Conservation (phyloP, 208 protist species). For the Ichthyophonus hoferi region DNA sequence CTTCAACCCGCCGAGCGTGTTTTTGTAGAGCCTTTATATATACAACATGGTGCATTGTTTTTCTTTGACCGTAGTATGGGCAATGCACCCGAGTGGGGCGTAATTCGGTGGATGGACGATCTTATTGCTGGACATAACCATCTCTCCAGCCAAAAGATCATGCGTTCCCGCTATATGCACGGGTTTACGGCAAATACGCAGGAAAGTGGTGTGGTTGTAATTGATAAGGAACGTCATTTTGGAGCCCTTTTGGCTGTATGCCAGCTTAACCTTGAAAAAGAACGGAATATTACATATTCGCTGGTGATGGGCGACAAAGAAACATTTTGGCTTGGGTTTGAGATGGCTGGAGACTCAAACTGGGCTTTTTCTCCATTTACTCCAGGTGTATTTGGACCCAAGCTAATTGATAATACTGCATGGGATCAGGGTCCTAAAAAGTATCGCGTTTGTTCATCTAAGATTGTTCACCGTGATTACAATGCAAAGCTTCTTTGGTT, state of each 20-base stretch:
- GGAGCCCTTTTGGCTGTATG: not conserved
- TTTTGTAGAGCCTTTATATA: not conserved
- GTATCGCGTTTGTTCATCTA: not conserved
- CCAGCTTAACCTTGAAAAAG: not conserved
- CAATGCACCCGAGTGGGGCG: not conserved
- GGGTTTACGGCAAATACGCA: not conserved
- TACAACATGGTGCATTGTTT: not conserved
- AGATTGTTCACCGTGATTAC: not conserved
- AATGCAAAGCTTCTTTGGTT: not conserved
- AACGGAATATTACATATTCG: not conserved
- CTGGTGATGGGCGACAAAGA: not conserved
- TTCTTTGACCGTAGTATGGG: not conserved
- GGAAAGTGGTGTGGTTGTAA: not conserved
- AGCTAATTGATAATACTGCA: not conserved
- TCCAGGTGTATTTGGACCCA: not conserved
- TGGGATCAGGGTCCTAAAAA: not conserved
- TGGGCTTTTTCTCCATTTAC: not conserved
- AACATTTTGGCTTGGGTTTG: not conserved
- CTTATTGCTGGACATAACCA: not conserved
- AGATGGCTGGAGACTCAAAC: not conserved
- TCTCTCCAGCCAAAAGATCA: not conserved
- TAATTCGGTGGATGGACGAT: not conserved
- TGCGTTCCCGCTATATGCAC: not conserved
- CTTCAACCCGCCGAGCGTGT: not conserved
- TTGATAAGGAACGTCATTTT: constrained; percentile 9